Conservation (phyloP, 768 basidiomycete genomes). For the Cubamyces sp. region DNA sequence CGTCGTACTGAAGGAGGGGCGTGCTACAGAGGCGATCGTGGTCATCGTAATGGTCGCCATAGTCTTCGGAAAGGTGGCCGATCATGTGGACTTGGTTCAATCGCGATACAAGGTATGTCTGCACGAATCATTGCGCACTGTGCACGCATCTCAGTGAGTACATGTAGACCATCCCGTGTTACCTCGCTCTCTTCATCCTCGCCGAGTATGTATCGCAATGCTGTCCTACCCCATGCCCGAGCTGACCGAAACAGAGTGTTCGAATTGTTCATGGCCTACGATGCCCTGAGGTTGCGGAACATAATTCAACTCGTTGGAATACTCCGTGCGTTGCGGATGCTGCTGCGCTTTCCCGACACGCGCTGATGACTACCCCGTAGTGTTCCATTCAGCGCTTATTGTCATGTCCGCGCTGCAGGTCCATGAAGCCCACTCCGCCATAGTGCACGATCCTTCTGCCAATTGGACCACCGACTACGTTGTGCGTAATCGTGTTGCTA, state of each 20-base stretch:
- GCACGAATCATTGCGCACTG: background rate
- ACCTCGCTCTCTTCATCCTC: slow-evolving; percentile 80
- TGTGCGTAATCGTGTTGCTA: slow-evolving; percentile 40
- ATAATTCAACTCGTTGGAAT: slow-evolving; percentile 79
- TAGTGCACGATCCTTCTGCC: slow-evolving; percentile 46
- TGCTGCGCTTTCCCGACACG: background rate
- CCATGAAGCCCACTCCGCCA: slow-evolving; percentile 68
- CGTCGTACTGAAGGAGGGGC: background rate
- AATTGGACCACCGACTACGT: slow-evolving; percentile 39
- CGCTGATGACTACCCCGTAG: slow-evolving; percentile 39
- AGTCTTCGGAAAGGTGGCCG: slow-evolving; percentile 67
- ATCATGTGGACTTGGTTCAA: slow-evolving; percentile 46
- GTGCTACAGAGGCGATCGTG: slow-evolving; percentile 64
- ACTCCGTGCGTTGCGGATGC: slow-evolving; percentile 49
- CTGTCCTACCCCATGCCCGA: slow-evolving; percentile 4
- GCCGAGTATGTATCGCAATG: slow-evolving; percentile 62
- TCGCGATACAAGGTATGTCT: slow-evolving; percentile 56
- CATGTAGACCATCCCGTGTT: slow-evolving; percentile 76
- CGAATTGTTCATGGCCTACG: slow-evolving; percentile 78
- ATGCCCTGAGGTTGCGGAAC: slow-evolving; percentile 81
- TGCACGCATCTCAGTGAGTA: slow-evolving; percentile 14
- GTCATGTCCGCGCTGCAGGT: slow-evolving; percentile 79
- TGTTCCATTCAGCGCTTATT: slow-evolving; percentile 76
- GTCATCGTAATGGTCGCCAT: slow-evolving; percentile 77
- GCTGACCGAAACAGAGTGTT: slow-evolving; percentile 56